Evolutionary conservation across 2,329 filamentous ascomycete species (phyloP).

Genomic region (Paracoccidioides brasiliensis): DNA sequence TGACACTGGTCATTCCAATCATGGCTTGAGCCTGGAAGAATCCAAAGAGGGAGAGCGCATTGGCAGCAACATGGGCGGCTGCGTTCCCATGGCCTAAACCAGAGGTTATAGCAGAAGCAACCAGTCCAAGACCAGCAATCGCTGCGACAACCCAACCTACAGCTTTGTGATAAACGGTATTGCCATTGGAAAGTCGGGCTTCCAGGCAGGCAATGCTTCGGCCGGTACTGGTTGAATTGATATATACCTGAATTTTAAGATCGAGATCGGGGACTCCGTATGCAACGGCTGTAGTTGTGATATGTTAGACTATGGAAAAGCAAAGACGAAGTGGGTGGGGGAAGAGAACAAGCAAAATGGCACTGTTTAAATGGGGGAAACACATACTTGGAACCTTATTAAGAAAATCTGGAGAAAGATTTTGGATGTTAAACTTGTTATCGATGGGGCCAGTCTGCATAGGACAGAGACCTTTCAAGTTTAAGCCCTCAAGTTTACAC

Average conservation of each 20-base stretch:
- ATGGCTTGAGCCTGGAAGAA: slow-evolving; percentile 94
- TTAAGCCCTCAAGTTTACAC: slow-evolving; percentile 44
- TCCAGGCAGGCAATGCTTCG: slow-evolving; percentile 71
- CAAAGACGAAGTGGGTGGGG: neutral
- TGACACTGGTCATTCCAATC: slow-evolving; percentile 69
- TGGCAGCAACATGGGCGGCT: slow-evolving; percentile 84
- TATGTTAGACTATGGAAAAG: neutral
- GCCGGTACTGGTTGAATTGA: slow-evolving; percentile 55
- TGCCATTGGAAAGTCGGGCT: slow-evolving; percentile 75
- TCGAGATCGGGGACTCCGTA: slow-evolving; percentile 87
- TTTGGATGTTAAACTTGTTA: slow-evolving; percentile 54
- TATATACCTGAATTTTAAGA: slow-evolving; percentile 66
- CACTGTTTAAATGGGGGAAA: slow-evolving; percentile 1
- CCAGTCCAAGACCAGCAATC: slow-evolving; percentile 69
- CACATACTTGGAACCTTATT: slow-evolving; percentile 51
- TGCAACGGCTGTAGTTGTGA: slow-evolving; percentile 47
- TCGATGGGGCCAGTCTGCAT: slow-evolving; percentile 78
- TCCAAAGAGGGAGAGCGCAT: slow-evolving; percentile 82
- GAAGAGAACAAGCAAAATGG: neutral
- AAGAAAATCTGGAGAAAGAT: slow-evolving; percentile 44
- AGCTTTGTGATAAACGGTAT: slow-evolving; percentile 77
- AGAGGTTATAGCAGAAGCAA: slow-evolving; percentile 77
- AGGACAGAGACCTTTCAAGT: slow-evolving; percentile 67
- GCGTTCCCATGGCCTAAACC: slow-evolving; percentile 87
- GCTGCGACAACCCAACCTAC: slow-evolving; percentile 85